phyloP scores from a whole-genome alignment of 164 flowering plant genomes.

The Litsea cubeba region DNA sequence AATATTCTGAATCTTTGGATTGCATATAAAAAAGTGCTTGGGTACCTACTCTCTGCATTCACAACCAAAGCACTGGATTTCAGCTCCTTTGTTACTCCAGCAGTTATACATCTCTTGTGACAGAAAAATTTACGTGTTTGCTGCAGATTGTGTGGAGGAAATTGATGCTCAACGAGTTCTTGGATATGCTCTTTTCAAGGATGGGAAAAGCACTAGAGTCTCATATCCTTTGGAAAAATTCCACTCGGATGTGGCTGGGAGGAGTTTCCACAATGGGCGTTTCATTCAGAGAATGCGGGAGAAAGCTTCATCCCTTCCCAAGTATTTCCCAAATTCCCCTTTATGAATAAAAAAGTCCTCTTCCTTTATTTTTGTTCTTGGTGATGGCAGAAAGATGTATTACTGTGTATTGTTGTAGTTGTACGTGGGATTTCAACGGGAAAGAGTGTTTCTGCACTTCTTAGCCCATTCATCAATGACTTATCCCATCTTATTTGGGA shows the following conservation, averaged over 20 bases:
- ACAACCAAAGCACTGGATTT: not conserved
- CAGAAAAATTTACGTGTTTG: not conserved
- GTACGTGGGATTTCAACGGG: not conserved
- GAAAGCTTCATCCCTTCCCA: conserved; percentile 78
- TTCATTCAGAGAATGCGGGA: conserved; percentile 86
- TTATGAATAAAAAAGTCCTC: not conserved
- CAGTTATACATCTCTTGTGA: not conserved
- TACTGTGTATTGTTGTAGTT: not conserved
- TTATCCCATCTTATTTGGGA: not conserved
- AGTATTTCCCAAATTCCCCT: conserved; percentile 33
- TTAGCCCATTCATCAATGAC: not conserved
- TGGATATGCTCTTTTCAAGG: conserved; percentile 94
- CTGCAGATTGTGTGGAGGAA: conserved; percentile 79
- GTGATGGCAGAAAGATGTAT: not conserved
- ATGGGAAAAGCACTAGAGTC: conserved; percentile 61
- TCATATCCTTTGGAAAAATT: conserved; percentile 86
- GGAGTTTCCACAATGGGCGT: conserved; percentile 98
- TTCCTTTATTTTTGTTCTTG: not conserved
- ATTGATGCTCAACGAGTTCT: conserved; percentile 89
- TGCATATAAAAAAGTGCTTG: too few relatives aligned
- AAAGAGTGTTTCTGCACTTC: not conserved
- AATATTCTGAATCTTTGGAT: not conserved
- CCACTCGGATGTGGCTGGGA: conserved; percentile 80
- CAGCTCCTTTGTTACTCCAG: not conserved
- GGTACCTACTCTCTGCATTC: not conserved